Conservation (phyloP, 2,329 filamentous ascomycete species). For the Talaromyces sp. region DNA sequence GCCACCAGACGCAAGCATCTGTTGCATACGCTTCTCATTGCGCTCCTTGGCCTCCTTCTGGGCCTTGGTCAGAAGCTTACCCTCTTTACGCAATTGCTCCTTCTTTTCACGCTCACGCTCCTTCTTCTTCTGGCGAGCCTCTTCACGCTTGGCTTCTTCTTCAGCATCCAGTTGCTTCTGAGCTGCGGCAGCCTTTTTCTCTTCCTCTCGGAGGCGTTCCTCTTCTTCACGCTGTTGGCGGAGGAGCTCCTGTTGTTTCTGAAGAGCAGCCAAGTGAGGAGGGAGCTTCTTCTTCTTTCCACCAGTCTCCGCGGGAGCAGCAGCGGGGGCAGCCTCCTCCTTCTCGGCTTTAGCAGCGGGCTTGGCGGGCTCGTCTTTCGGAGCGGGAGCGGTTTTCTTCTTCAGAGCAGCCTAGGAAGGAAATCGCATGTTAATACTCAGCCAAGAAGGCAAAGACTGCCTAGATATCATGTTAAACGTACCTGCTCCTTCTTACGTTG, state of each 20-base stretch:
- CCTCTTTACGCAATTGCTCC: constrained; percentile 52
- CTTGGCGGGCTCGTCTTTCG: constrained; percentile 61
- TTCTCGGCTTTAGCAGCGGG: constrained; percentile 56
- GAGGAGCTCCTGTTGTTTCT: constrained; percentile 53
- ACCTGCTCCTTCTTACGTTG: constrained; percentile 98
- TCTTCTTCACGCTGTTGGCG: constrained; percentile 51
- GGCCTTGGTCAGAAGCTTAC: constrained; percentile 53
- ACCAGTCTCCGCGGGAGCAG: constrained; percentile 34
- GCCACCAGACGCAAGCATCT: constrained; percentile 52
- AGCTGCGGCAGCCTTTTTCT: constrained; percentile 45
- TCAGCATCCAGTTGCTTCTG: constrained; percentile 42
- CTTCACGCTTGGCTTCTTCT: constrained; percentile 51
- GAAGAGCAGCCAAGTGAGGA: constrained; percentile 52
- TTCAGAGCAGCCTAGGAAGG: constrained; percentile 74
- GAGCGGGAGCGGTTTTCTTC: constrained; percentile 61
- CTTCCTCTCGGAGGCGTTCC: constrained; percentile 44
- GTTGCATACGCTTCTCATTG: constrained; percentile 53
- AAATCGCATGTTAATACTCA: constrained; percentile 1
- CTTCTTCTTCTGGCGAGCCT: constrained; percentile 50
- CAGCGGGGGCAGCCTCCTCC: constrained; percentile 42
- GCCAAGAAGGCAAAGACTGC: background rate
- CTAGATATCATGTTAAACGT: constrained; percentile 27
- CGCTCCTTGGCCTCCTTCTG: constrained; percentile 51
- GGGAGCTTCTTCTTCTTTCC: constrained; percentile 91
- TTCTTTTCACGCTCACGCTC: constrained; percentile 56